Evolutionary conservation across 371 early-diverging fungal species (phyloP), one percentile per base, ranked within the genome.

Genomic region (Vairimorpha ceranae): DNA sequence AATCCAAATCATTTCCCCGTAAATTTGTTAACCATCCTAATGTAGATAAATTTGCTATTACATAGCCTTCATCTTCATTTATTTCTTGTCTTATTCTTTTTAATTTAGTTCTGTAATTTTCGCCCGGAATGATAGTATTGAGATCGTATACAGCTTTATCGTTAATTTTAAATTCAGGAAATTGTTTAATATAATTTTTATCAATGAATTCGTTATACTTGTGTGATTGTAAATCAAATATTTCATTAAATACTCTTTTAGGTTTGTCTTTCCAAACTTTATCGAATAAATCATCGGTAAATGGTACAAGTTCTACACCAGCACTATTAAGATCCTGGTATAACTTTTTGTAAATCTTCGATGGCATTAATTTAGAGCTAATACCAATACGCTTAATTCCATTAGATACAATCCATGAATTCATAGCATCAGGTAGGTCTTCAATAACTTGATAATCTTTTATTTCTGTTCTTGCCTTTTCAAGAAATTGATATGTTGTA

Each of bases 401-500:
- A 48, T 21, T 61, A n/a, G 23, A 21, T 29, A 23, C 30, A 33
- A 80, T 8, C 17, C 67, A 63, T 60, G 80, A 72, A 10, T 32
- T 17, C 14, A 80, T 29, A 32, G 94, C 94, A 66, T 92, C 85
- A 23, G 90, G 93, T 74, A 93, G 89, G 35, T 88, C 52, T 29
- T 66, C 58, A 14, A 78, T 61, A 27, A 54, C 56, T 29, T 58
- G 35, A 21, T 70, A 61, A 30, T 59, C 64, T 21, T 63, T 91
- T 63, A 97, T 84, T 83, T 97, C 89, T 79, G 92, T 87, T 0
- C 89, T 86, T 12, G 96, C 97, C 85, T 96, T 96, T 72, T 95
- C 82, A 83, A 91, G 95, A 87, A 97, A 98, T 60, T 97, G 86
- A 1, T 94, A 93, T 81, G 97, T 97, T 14, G 98, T 97, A 84